Base-by-base conservation (phyloP, 306 rosid species). In the Citrullus colocynthis region DNA sequence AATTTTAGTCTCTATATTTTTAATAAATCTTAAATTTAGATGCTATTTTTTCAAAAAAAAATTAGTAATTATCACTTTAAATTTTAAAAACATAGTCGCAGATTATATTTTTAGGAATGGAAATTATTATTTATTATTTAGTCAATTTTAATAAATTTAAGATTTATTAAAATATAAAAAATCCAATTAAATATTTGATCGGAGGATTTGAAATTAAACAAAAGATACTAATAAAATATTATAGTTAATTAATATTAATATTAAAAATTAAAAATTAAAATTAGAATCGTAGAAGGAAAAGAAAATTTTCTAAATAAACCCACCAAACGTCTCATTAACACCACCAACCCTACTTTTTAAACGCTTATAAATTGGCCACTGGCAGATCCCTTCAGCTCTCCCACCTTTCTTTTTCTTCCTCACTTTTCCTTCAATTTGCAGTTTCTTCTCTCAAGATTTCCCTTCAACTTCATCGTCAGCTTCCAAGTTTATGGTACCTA, bases 271-370 rank as follows among this genome's bases (percentile, higher is more conserved):
- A 15, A 52, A 52, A 52, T 5, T 9, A 67, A 2, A 39, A 67
- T 9, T 44, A 44, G 17, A 39, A 41, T 41, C 30, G 5, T 39
- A 69, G 12, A 11, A 37, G 7, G 9, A 67, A 24, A 60, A 24
- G 0, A 17, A 63, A 63, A 16, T 0, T 63, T 63, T 8, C 14
- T 8, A 36, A 5, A 6, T 21, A 70, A 12, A 70, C n/a, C 56
- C 56, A 69, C 67, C 16, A 28, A 61, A 61, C 67, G 67, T 61
- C 67, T 61, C 67, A 13, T 61, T 61, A 61, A 61, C 67, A 30
- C 41, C 67, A 61, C 56, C 75, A 69, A 70, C 75, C 75, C 75
- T 44, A 70, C 55, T 12, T 44, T 70, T 70, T 44, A 13, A 70
- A 45, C 13, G 17, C 6, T 11, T 44, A 45, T 70, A 70, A 70